Conservation (phyloP, 345 rosid species). For the Eucalyptus victrix region DNA sequence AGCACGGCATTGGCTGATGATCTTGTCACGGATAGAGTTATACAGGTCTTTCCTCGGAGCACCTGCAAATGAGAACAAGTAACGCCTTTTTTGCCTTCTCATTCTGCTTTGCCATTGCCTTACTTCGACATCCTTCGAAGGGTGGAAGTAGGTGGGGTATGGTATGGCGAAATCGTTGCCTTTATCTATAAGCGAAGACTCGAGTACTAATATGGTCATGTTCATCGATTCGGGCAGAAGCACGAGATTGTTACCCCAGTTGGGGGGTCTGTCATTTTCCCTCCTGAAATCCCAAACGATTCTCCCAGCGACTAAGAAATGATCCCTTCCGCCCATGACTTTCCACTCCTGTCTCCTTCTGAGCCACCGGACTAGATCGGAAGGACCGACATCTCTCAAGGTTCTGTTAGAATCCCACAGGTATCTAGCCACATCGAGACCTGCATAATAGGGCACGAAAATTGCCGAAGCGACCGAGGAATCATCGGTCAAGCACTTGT, state of each 20-base stretch:
- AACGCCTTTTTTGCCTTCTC: constrained; percentile 30
- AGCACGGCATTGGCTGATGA: constrained; percentile 54
- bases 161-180: constrained; percentile 68
- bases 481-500: constrained; percentile 58
- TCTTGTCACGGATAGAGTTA: constrained; percentile 40
- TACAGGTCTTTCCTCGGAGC: constrained; percentile 39
- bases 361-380: constrained; percentile 48
- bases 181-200: constrained; percentile 67
- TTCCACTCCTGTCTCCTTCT: constrained; percentile 57
- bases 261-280: constrained; percentile 18
- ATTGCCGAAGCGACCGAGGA: constrained; percentile 61
- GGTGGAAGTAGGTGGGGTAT: constrained; percentile 77
- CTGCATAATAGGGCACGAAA: constrained; percentile 65
- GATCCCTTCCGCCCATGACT: constrained; percentile 54
- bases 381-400: constrained; percentile 47
- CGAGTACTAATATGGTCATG: constrained; percentile 62
- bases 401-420: constrained; percentile 35
- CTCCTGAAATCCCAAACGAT: constrained; percentile 86
- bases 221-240: constrained; percentile 50
- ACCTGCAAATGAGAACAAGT: constrained; percentile 58
- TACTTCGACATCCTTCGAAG: constrained; percentile 36
- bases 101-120: constrained; percentile 50
- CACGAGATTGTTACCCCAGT: constrained; percentile 77
- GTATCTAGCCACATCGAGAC: constrained; percentile 60
- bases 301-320: constrained; percentile 82